Evolutionary conservation across 345 rosid species (phyloP), one percentile per base, ranked within the genome.

Genomic region (Boechera divaricarpa): DNA sequence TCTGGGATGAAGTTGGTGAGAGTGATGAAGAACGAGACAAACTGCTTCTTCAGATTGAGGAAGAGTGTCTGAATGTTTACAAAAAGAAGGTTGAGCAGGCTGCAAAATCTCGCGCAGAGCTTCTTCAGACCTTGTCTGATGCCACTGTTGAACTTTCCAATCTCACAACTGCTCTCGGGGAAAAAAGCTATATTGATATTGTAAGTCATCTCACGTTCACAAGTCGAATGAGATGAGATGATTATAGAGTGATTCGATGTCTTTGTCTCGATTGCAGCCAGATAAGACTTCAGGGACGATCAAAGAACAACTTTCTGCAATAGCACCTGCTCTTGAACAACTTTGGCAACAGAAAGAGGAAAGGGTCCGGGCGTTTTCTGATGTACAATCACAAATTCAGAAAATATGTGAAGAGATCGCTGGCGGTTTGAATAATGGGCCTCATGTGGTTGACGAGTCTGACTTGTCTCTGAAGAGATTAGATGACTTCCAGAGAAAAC

Each of bases 1-100:
- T 95, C 51, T 95, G 99, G 98, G 98, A 95, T 85, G 99, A 95
- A 78, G 99, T 95, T 72, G 99, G 98, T 69, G 98, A 92, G 85
- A 85, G 79, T 57, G 99, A 95, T 16, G 99, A 92, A 66, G 94
- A 95, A 58, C 81, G 99, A 72, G 97, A 95, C 81, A 95, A 86
- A 85, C 80, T 89, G 91, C 93, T 95, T 77, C 96, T 95, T 74
- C 97, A 87, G 78, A 89, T 92, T 78, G 98, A 92, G 77, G 89
- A 88, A 52, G 99, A 95, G 71, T 95, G 97, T 80, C 81, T 95
- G 31, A 97, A 95, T 81, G 97, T 91, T 35, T 95, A 95, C 79
- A 91, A 89, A 84, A 92, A 86, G 87, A 95, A 95, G 81, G 97
- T 95, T 78, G 96, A 87, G 76, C 89, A 52, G 83, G 94, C 97